Conservation (phyloP, 345 rosid genomes). For the Eucalyptus cloeziana region DNA sequence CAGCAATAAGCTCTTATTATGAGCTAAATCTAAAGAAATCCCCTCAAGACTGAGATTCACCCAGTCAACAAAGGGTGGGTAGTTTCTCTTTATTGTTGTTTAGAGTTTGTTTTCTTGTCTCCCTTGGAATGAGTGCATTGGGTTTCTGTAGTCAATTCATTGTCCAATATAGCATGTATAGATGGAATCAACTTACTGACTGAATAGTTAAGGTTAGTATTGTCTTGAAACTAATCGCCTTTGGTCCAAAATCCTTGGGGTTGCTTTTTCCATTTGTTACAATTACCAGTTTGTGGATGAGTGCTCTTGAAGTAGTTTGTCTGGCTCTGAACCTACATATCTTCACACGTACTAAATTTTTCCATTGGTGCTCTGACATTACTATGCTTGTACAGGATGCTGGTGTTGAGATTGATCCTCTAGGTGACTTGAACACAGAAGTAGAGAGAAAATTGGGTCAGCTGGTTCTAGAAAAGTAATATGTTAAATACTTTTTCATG, state of each 20-base stretch:
- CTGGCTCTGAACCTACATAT: neutral
- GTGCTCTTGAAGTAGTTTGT: neutral
- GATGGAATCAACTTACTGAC: neutral
- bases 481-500: neutral
- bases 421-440: slow-evolving; percentile 82
- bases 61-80: neutral
- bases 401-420: slow-evolving; percentile 75
- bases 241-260: neutral
- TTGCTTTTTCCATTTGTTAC: neutral
- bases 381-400: slow-evolving; percentile 46
- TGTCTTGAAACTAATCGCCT: neutral
- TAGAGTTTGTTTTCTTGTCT: neutral
- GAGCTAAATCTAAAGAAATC: neutral
- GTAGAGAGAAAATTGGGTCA: slow-evolving; percentile 81
- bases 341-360: neutral
- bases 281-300: neutral
- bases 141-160: neutral
- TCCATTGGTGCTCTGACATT: neutral
- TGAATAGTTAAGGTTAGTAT: neutral
- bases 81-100: neutral
- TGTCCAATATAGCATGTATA: neutral
- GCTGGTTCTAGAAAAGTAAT: slow-evolving; percentile 71
- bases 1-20: neutral
- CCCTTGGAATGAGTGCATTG: neutral
- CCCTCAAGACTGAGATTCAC: neutral